phyloP scores from a whole-genome alignment of 495 filamentous ascomycete species.

The Schizothecium vesticola region DNA sequence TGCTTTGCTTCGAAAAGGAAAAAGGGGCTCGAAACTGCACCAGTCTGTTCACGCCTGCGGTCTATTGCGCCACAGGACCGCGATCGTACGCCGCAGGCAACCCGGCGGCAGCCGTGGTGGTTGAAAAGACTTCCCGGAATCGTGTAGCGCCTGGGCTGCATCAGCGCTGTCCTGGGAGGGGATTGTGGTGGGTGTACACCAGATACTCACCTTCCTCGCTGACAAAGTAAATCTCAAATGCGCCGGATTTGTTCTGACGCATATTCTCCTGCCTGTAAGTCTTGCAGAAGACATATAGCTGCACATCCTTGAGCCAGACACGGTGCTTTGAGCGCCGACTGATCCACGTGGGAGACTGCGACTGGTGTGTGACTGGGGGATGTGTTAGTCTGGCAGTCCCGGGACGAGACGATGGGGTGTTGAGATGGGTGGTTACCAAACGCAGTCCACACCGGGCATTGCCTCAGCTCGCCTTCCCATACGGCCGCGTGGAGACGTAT shows the following conservation, averaged over 20 bases:
- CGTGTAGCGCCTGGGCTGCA: conserved; percentile 27
- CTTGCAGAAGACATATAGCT: conserved; percentile 57
- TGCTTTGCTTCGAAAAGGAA: background rate
- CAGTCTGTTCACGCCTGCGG: background rate
- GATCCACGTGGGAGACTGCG: conserved; percentile 54
- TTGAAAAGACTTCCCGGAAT: conserved; percentile 37
- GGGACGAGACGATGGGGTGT: background rate
- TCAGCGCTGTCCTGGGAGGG: background rate
- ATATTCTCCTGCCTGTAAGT: conserved; percentile 50
- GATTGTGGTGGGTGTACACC: background rate
- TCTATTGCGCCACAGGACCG: background rate
- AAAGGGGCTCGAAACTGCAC: background rate
- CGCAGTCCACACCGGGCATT: conserved; percentile 68
- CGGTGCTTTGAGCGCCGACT: conserved; percentile 43
- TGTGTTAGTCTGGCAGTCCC: background rate
- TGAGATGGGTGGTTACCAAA: conserved; percentile 48
- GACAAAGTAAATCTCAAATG: conserved; percentile 44
- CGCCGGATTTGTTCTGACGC: conserved; percentile 37
- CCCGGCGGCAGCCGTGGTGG: conserved; percentile 19
- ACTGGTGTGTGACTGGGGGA: conserved; percentile 52
- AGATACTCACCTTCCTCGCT: conserved; percentile 32
- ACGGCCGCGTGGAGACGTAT: conserved; percentile 51
- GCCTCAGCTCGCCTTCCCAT: conserved; percentile 43
- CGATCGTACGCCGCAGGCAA: conserved; percentile 26
- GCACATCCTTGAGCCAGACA: conserved; percentile 57